Percentiles rank a stretch among this genome's conserved stretches.
Conservation (phyloP, 2,329 filamentous ascomycete genomes). For the Plectosphaerella sp. region DNA sequence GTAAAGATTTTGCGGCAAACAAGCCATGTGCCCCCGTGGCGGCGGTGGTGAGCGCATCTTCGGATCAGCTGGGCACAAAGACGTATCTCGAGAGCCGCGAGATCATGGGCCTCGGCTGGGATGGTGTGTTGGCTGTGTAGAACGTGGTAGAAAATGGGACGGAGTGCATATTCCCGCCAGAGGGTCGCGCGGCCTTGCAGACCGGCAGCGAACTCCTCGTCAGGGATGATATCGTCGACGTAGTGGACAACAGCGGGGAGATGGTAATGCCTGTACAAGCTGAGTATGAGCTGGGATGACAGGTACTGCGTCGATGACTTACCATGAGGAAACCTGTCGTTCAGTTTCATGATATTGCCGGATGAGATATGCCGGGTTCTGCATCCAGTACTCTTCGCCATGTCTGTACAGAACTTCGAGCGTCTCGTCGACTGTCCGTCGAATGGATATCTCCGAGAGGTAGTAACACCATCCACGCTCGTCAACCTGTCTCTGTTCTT, state of each 20-base stretch:
- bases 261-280: conserved; percentile 7
- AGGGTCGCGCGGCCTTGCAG: conserved; percentile 8
- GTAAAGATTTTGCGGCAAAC: conserved; percentile 5
- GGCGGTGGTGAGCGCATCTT: conserved; percentile 6
- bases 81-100: conserved; percentile 7
- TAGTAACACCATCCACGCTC: conserved; percentile 16
- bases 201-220: conserved; percentile 11
- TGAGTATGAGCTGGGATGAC: background rate
- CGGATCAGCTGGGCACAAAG: conserved; percentile 7
- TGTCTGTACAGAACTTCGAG: conserved; percentile 5
- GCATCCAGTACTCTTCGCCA: conserved; percentile 5
- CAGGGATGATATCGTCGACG: conserved; percentile 2
- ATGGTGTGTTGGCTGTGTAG: conserved; percentile 4
- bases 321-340: conserved; percentile 6
- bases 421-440: conserved; percentile 13
- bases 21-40: conserved; percentile 12
- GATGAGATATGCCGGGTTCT: background rate
- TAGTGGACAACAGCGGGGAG: conserved; percentile 9
- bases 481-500: background rate
- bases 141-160: conserved; percentile 10
- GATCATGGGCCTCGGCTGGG: background rate
- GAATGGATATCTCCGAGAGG: conserved; percentile 14
- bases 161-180: conserved; percentile 11
- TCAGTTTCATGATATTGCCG: conserved; percentile 11
- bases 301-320: background rate